These are phyloP conservation scores for Hypoxylon trugodes DNA, from an alignment of 495 filamentous ascomycete genomes.

Conservation along the genomic window DNA sequence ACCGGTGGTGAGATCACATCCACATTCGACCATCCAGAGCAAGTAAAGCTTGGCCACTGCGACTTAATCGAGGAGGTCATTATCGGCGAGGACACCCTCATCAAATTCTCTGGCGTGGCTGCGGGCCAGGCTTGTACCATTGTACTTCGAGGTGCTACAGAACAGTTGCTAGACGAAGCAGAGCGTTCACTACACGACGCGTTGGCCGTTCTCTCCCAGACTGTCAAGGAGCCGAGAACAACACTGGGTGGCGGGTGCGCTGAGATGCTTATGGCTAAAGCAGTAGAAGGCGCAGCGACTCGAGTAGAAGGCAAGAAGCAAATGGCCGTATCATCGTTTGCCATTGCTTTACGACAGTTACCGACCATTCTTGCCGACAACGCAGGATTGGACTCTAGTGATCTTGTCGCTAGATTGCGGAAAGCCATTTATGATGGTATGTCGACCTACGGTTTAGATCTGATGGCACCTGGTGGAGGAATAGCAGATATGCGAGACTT, in stretches of 20 bases:
- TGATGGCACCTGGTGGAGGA: slow-evolving; percentile 88
- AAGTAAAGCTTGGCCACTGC: slow-evolving; percentile 93
- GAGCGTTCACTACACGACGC: slow-evolving; percentile 97
- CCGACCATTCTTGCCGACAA: slow-evolving; percentile 98
- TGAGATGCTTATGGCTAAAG: slow-evolving; percentile 99
- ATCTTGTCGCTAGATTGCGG: slow-evolving; percentile 88
- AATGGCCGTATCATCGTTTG: slow-evolving; percentile 89
- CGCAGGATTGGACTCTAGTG: slow-evolving; percentile 92
- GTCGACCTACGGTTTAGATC: slow-evolving; percentile 88
- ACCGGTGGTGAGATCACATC: slow-evolving; percentile 97
- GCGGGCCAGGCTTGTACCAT: slow-evolving; percentile 96
- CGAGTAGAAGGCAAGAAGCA: slow-evolving; percentile 97
- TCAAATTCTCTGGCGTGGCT: slow-evolving; percentile 96
- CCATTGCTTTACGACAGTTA: slow-evolving; percentile 86
- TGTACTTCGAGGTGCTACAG: slow-evolving; percentile 93
- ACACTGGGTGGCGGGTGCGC: slow-evolving; percentile 96
- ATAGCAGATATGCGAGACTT: slow-evolving; percentile 96
- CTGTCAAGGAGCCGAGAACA: slow-evolving; percentile 90
- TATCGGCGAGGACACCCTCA: slow-evolving; percentile 95
- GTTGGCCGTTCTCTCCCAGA: slow-evolving; percentile 95
- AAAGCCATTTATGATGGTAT: slow-evolving; percentile 94
- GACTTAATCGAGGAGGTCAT: slow-evolving; percentile 98
- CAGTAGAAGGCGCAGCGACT: slow-evolving; percentile 91
- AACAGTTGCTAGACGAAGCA: slow-evolving; percentile 95
- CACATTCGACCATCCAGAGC: slow-evolving; percentile 97